Conservation (phyloP, 179 eudicot species). For the Patellifolia procumbens region DNA sequence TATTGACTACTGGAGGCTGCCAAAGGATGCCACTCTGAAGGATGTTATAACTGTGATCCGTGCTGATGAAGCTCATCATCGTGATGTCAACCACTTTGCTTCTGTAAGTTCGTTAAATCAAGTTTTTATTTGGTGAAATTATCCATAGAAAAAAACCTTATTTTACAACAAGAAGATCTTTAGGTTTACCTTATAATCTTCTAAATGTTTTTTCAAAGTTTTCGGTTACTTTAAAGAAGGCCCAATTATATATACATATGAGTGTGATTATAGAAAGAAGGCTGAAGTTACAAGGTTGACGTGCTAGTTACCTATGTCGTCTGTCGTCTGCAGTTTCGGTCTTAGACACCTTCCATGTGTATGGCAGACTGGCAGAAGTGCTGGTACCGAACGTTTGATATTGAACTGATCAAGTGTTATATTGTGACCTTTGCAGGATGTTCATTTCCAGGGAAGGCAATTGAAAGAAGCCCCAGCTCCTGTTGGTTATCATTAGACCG, state of each 20-base stretch:
- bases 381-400: no score
- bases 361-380: neutral
- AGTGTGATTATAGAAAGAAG: no score
- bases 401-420: constrained; percentile 4
- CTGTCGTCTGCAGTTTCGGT: no score
- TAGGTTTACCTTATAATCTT: no score
- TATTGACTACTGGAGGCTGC: constrained; percentile 89
- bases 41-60: constrained; percentile 87
- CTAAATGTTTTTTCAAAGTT: no score
- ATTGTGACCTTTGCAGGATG: constrained; percentile 52
- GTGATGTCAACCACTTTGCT: constrained; percentile 96
- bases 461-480: constrained; percentile 83
- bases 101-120: constrained; percentile 56
- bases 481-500: constrained; percentile 60
- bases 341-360: neutral
- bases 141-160: no score
- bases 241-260: no score
- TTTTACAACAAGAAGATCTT: no score
- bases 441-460: constrained; percentile 70
- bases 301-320: neutral
- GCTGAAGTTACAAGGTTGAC: no score
- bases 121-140: neutral
- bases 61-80: constrained; percentile 97
- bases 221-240: no score
- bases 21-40: constrained; percentile 72